A percentile compares a stretch with the other conserved stretches of the same genome.
Conservation (phyloP, 192 early-diverging fungal genomes). For the Oehlia diaphana region DNA sequence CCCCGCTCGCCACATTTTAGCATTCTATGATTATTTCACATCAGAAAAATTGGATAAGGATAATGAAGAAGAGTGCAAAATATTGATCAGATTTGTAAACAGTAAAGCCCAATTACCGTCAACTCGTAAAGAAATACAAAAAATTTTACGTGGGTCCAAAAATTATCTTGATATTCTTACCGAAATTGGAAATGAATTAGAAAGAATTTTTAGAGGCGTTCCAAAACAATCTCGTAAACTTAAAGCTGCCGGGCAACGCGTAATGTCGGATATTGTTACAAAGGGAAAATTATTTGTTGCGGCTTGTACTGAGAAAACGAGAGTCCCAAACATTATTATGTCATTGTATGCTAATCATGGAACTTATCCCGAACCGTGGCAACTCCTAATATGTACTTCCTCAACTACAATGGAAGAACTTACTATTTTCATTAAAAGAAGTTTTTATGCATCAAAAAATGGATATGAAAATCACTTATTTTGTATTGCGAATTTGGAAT, state of each 20-base stretch:
- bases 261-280: constrained; percentile 21
- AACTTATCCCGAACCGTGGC: constrained; percentile 23
- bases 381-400: constrained; percentile 25
- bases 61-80: constrained; percentile 6
- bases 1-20: constrained; percentile 18
- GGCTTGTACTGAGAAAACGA: constrained; percentile 18
- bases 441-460: constrained; percentile 25
- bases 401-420: constrained; percentile 30
- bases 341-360: constrained; percentile 29
- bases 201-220: background rate
- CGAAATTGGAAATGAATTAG: background rate
- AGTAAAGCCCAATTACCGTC: background rate
- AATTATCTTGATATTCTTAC: background rate
- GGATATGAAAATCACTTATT: constrained; percentile 23
- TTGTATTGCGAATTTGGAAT: constrained; percentile 27
- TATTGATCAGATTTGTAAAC: background rate
- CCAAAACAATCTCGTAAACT: background rate
- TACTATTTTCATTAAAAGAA: constrained; percentile 22
- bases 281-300: constrained; percentile 30
- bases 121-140: background rate
- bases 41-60: background rate
- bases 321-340: constrained; percentile 25
- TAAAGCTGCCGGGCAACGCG: background rate
- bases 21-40: constrained; percentile 29
- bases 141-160: background rate